Percentiles rank a stretch among this genome's conserved stretches.
Evolutionary conservation across 495 filamentous ascomycete genomes (phyloP).

Genomic region (Penicillium goetzii): DNA sequence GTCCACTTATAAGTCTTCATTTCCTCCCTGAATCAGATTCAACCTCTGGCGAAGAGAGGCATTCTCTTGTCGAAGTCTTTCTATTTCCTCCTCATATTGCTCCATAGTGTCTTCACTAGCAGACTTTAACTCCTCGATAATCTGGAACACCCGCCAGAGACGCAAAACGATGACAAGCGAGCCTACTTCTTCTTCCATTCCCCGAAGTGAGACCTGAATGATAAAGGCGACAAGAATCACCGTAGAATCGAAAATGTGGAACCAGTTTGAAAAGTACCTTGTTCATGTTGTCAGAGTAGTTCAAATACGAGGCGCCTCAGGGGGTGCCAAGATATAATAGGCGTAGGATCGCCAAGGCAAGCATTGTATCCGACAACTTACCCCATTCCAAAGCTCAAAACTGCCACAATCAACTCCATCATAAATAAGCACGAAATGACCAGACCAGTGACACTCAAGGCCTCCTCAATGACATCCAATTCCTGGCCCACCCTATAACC

Average conservation of each 20-base stretch:
- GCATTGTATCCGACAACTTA: constrained; percentile 32
- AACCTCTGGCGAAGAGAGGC: constrained; percentile 44
- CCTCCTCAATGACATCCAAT: constrained; percentile 40
- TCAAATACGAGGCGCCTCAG: neutral
- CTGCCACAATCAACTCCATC: constrained; percentile 56
- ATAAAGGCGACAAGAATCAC: constrained; percentile 65
- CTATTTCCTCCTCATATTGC: constrained; percentile 42
- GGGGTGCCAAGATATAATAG: neutral
- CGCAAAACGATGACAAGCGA: constrained; percentile 65
- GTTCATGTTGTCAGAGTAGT: constrained; percentile 23
- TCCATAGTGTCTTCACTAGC: constrained; percentile 60
- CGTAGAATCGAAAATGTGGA: constrained; percentile 65
- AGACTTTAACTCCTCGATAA: constrained; percentile 65
- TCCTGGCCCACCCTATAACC: constrained; percentile 13
- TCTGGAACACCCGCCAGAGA: constrained; percentile 71
- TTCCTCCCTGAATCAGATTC: constrained; percentile 7
- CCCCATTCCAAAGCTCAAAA: constrained; percentile 60
- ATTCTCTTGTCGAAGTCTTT: constrained; percentile 52
- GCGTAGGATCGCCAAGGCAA: neutral
- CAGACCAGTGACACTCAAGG: constrained; percentile 49
- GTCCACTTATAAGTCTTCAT: neutral
- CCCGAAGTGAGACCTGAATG: constrained; percentile 59
- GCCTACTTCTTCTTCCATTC: constrained; percentile 61
- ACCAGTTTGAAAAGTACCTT: constrained; percentile 62
- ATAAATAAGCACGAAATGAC: constrained; percentile 65